phyloP scores from a whole-genome alignment of 208 protist species.

The Leishmania guyanensis region DNA sequence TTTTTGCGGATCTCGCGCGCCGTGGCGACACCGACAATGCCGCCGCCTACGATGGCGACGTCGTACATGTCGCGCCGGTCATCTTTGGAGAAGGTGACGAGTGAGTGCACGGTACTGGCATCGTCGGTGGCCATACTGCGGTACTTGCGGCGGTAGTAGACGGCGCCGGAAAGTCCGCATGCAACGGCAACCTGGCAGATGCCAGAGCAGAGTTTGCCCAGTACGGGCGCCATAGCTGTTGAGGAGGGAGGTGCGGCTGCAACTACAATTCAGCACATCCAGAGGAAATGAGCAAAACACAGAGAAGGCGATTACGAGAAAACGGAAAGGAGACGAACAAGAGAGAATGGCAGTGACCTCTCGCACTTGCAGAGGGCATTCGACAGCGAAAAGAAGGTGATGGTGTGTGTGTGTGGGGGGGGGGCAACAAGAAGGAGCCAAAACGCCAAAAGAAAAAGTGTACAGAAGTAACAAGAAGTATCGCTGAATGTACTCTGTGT shows the following conservation, averaged over 20 bases:
- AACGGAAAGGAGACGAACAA: neutral
- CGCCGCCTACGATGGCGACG: constrained; percentile 87
- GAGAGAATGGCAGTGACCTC: neutral
- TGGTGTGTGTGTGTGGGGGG: neutral
- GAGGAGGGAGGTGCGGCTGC: neutral
- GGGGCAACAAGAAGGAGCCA: neutral
- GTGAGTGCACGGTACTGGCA: constrained; percentile 31
- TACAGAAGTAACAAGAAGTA: neutral
- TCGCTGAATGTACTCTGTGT: neutral
- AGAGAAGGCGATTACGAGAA: neutral
- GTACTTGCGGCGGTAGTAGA: constrained; percentile 63
- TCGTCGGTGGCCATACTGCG: constrained; percentile 37
- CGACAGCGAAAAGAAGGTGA: neutral
- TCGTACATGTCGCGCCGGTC: constrained; percentile 74
- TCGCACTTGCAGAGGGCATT: neutral
- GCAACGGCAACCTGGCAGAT: constrained; percentile 45
- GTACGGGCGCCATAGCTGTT: constrained; percentile 3
- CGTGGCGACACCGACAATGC: constrained; percentile 86
- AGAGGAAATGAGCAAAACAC: too few relatives aligned
- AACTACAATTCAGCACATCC: neutral
- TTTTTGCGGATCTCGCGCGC: constrained; percentile 65
- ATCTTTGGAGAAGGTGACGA: constrained; percentile 51
- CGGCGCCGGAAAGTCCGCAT: constrained; percentile 32
- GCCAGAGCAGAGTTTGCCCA: constrained; percentile 29
- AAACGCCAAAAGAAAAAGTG: neutral